These are phyloP conservation scores for Aspergillus carbonarius DNA, from an alignment of 2,329 filamentous ascomycete species.

Conservation along the genomic window DNA sequence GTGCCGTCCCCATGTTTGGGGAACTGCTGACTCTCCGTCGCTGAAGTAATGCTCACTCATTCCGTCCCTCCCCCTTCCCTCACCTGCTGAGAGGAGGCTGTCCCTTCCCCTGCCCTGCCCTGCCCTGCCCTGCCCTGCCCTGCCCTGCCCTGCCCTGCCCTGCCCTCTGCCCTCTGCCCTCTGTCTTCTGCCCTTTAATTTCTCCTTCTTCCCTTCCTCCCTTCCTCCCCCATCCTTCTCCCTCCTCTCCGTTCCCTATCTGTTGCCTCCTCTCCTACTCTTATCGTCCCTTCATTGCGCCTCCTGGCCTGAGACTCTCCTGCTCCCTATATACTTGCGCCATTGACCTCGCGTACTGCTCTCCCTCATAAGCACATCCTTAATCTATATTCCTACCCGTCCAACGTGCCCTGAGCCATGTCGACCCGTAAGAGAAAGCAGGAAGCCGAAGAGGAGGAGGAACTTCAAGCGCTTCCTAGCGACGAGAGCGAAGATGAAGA, in stretches of 20 bases:
- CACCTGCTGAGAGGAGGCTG: slow-evolving; percentile 23
- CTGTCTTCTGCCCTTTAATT: slow-evolving; percentile 17
- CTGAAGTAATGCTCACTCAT: slow-evolving; percentile 49
- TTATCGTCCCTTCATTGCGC: slow-evolving; percentile 51
- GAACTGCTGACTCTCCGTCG: slow-evolving; percentile 44
- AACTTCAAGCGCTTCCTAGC: slow-evolving; percentile 50
- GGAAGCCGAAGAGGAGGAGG: slow-evolving; percentile 48
- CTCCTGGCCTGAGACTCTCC: slow-evolving; percentile 1
- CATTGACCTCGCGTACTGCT: slow-evolving; percentile 12
- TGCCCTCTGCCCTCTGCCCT: slow-evolving; percentile 12
- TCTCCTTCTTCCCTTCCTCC: slow-evolving; percentile 14
- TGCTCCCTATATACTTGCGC: slow-evolving; percentile 5
- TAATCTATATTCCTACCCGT: not conserved
- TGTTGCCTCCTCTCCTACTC: slow-evolving; percentile 18
- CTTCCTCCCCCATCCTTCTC: slow-evolving; percentile 36
- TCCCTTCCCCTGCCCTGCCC: slow-evolving; percentile 47
- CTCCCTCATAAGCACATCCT: not conserved
- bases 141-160: slow-evolving; percentile 23
- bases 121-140: slow-evolving; percentile 43
- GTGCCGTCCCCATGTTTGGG: slow-evolving; percentile 32
- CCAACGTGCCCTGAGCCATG: slow-evolving; percentile 31
- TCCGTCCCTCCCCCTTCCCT: slow-evolving; percentile 9
- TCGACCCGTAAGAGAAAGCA: slow-evolving; percentile 52
- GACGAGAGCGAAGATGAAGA: slow-evolving; percentile 53
- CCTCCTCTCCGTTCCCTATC: slow-evolving; percentile 38